These are phyloP conservation scores for Oidium heveae DNA, from an alignment of 2,329 filamentous ascomycete genomes.

Conservation along the genomic window DNA sequence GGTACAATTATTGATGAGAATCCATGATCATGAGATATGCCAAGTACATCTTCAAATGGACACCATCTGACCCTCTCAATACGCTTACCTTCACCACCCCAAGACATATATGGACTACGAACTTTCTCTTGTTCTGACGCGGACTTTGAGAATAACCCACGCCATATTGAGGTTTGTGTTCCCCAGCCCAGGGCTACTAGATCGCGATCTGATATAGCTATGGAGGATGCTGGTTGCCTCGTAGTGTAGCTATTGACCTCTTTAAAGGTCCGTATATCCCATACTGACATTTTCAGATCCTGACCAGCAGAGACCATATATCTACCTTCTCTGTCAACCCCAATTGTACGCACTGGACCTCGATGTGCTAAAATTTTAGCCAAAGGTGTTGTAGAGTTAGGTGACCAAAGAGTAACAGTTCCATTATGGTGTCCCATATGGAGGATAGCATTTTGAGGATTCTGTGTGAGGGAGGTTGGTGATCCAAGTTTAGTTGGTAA, in stretches of 20 bases:
- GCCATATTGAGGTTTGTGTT: conserved; percentile 75
- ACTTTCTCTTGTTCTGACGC: conserved; percentile 49
- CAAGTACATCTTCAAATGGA: conserved; percentile 81
- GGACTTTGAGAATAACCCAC: conserved; percentile 60
- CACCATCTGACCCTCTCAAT: conserved; percentile 77
- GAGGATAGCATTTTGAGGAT: conserved; percentile 75
- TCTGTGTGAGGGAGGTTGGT: conserved; percentile 63
- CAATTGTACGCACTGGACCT: conserved; percentile 66
- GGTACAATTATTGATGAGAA: conserved; percentile 81
- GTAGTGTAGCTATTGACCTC: conserved; percentile 80
- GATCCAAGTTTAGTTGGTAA: conserved; percentile 64
- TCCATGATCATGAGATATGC: conserved; percentile 58
- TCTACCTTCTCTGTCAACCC: conserved; percentile 66
- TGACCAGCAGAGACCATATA: conserved; percentile 93
- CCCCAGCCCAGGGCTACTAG: conserved; percentile 80
- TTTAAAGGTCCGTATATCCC: conserved; percentile 86
- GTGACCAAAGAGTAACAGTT: conserved; percentile 84
- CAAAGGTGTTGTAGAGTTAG: conserved; percentile 62
- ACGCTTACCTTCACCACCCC: conserved; percentile 62
- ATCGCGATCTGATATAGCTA: conserved; percentile 72
- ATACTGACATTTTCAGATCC: conserved; percentile 77
- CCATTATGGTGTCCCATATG: conserved; percentile 91
- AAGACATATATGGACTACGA: conserved; percentile 74
- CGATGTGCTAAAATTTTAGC: conserved; percentile 80
- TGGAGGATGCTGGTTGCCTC: conserved; percentile 53